phyloP scores from a whole-genome alignment of 441 rosid species.

The Erysimum cheiri region DNA sequence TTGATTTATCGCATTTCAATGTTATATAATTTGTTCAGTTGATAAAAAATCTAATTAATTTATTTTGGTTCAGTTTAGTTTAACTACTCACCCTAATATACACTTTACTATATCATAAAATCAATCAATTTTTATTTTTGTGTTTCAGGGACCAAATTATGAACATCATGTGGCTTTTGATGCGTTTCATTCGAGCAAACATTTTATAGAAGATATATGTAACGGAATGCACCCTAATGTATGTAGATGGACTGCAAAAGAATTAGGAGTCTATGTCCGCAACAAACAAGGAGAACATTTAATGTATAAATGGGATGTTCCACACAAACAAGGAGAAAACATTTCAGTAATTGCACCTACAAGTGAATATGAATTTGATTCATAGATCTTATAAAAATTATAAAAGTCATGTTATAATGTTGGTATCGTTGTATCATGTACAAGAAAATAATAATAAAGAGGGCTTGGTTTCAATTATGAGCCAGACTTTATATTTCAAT shows the following conservation, averaged over 20 bases:
- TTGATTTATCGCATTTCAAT: background rate
- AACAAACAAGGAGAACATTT: conserved; percentile 11
- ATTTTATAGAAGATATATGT: conserved; percentile 35
- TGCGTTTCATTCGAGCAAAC: conserved; percentile 18
- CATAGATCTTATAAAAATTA: too few relatives aligned
- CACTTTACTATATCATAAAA: too few relatives aligned
- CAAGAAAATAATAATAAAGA: background rate
- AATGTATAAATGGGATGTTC: background rate
- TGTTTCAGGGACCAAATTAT: conserved; percentile 38
- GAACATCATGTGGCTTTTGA: conserved; percentile 25
- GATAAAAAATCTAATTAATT: background rate
- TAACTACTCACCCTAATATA: too few relatives aligned
- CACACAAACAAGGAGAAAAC: too few relatives aligned
- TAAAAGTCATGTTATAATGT: background rate
- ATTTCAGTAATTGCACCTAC: too few relatives aligned
- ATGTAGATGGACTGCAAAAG: conserved; percentile 43
- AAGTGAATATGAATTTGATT: too few relatives aligned
- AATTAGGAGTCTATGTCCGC: conserved; percentile 43
- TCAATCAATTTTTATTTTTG: too few relatives aligned
- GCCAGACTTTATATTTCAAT: too few relatives aligned
- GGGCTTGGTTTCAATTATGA: too few relatives aligned
- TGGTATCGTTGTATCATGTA: background rate
- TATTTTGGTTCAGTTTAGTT: background rate
- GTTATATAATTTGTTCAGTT: background rate
- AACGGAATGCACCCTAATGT: conserved; percentile 9